Conservation (phyloP, 805 yeast species). For the Hanseniaspora thailandica region DNA sequence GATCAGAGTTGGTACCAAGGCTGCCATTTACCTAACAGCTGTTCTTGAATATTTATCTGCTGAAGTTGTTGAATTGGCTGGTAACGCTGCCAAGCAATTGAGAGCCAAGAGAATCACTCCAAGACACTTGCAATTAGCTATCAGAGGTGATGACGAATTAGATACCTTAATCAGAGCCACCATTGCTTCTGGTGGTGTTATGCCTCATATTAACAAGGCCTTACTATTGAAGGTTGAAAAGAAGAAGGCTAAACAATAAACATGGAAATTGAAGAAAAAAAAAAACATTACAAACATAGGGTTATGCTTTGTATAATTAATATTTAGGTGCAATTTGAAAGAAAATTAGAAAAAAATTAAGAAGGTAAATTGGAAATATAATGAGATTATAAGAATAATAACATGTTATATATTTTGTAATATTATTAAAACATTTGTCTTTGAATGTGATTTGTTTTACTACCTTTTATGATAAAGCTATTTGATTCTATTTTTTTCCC, state of each 20-base stretch:
- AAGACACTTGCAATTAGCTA: conserved; percentile 91
- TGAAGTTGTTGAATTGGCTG: conserved; percentile 93
- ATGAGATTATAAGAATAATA: background rate
- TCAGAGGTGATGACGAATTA: conserved; percentile 96
- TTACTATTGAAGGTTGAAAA: conserved; percentile 65
- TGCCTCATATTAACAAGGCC: conserved; percentile 85
- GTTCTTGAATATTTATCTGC: conserved; percentile 94
- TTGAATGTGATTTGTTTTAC: too few species aligned
- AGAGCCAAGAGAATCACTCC: conserved; percentile 95
- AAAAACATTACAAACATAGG: background rate
- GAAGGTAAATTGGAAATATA: background rate
- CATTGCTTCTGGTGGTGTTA: conserved; percentile 95
- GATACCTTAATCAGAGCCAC: conserved; percentile 89
- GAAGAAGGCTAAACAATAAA: conserved; percentile 26
- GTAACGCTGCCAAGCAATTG: conserved; percentile 94
- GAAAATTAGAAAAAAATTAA: background rate
- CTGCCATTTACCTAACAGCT: conserved; percentile 92
- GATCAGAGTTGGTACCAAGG: conserved; percentile 81
- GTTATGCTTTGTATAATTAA: background rate
- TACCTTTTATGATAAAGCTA: background rate
- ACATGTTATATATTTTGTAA: background rate
- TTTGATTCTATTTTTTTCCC: background rate
- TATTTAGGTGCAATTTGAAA: background rate
- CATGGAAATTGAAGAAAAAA: background rate
- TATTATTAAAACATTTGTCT: background rate